Percentiles rank a stretch among this genome's conserved stretches.
Conservation (phyloP, 2,329 filamentous ascomycete species). For the Teratosphaeria zuluensis region DNA sequence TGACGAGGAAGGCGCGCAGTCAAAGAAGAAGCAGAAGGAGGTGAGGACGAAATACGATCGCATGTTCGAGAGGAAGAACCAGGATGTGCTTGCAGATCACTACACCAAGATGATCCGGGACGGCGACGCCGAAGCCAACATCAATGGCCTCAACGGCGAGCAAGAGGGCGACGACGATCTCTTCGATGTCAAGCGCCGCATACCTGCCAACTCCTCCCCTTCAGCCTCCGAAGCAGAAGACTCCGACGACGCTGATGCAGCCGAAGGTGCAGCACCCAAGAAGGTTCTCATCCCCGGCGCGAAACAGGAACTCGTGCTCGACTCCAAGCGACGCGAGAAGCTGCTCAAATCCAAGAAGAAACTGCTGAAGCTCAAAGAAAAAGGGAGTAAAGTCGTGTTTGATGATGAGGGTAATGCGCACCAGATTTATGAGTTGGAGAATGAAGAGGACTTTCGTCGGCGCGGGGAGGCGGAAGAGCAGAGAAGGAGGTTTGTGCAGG, state of each 20-base stretch:
- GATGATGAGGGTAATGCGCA: slow-evolving; percentile 85
- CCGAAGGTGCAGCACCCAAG: slow-evolving; percentile 31
- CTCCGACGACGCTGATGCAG: slow-evolving; percentile 25
- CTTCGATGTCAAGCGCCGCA: slow-evolving; percentile 85
- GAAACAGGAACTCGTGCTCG: slow-evolving; percentile 65
- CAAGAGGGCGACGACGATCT: slow-evolving; percentile 53
- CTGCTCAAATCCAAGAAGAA: slow-evolving; percentile 91
- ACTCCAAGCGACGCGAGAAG: slow-evolving; percentile 92
- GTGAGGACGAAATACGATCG: slow-evolving; percentile 92
- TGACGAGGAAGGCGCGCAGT: slow-evolving; percentile 41
- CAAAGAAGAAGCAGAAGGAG: slow-evolving; percentile 51
- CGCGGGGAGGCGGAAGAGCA: slow-evolving; percentile 69
- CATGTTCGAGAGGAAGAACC: slow-evolving; percentile 96
- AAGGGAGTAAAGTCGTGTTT: slow-evolving; percentile 75
- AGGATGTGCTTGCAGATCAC: slow-evolving; percentile 88
- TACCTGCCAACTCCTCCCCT: slow-evolving; percentile 49
- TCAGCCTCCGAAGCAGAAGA: slow-evolving; percentile 37
- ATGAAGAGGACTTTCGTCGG: slow-evolving; percentile 68
- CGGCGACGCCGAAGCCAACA: slow-evolving; percentile 36
- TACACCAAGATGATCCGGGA: slow-evolving; percentile 76
- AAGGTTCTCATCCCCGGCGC: slow-evolving; percentile 57
- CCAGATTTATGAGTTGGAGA: slow-evolving; percentile 77
- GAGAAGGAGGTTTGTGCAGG: slow-evolving; percentile 65
- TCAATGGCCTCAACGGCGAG: slow-evolving; percentile 23
- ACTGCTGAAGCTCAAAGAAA: slow-evolving; percentile 80